Evolutionary conservation across 257 asterid genomes (phyloP), one percentile per base, ranked within the genome.

Genomic region (Catharanthus roseus): DNA sequence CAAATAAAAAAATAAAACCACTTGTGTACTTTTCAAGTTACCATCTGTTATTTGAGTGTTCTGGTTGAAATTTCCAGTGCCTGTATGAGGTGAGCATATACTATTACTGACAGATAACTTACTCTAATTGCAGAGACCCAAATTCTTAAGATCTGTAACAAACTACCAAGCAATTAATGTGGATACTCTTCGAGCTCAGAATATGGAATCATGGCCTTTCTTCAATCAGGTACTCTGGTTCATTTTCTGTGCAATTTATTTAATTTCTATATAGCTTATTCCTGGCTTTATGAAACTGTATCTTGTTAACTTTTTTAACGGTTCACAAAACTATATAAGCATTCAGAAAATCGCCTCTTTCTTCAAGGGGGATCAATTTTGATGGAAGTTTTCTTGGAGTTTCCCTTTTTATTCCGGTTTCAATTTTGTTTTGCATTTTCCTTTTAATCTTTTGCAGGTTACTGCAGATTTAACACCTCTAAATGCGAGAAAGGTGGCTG

Each of bases 401-500:
- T n/a, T n/a, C n/a, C n/a, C n/a, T n/a, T n/a, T n/a, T n/a, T n/a
- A n/a, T n/a, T n/a, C n/a, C n/a, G n/a, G n/a, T 47, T 47, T 47
- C 5, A 47, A 47, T 47, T 47, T 12, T 47, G 53, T 4, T 47
- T 47, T 13, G 42, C 42, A 38, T 38, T 38, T 38, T 38, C 42
- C n/a, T n/a, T n/a, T n/a, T n/a, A n/a, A n/a, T n/a, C n/a, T 58
- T 45, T 41, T 80, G 72, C 78, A 89, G 97, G 98, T 90, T 62
- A 86, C 96, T 45, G 96, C 95, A 78, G 90, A 92, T 84, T 86
- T 92, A 78, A 87, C 96, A 0, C 96, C 96, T 71, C 68, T 91
- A 34, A 86, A 78, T 75, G 42, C 90, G 28, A 86, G 74, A 69
- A 91, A 87, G 72, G 96, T 89, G 81, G 95, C 95, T 33, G 95